Evolutionary conservation across 129 eudicot genomes (phyloP).

Genomic region (Silybum marianum): DNA sequence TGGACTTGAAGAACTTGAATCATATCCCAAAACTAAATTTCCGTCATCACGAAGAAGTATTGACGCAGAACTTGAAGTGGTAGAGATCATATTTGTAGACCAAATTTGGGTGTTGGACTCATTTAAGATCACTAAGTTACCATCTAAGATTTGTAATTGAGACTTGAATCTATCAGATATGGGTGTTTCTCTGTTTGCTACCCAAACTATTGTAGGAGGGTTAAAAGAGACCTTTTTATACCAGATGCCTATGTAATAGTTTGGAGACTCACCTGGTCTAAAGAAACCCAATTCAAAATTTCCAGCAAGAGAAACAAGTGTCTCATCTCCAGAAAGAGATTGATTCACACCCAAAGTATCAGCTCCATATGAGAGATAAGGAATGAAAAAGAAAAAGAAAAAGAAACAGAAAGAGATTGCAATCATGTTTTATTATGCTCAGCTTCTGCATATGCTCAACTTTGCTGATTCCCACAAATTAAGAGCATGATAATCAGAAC

Average conservation of each 20-base stretch:
- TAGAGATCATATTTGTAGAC: conserved; percentile 45
- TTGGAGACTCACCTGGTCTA: conserved; percentile 43
- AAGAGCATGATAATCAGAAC: neutral
- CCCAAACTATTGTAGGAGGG: conserved; percentile 48
- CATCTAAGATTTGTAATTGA: conserved; percentile 35
- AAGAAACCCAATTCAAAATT: conserved; percentile 59
- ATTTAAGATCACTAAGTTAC: conserved; percentile 44
- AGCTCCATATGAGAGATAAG: neutral
- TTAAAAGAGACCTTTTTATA: neutral
- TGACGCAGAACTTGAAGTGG: conserved; percentile 10
- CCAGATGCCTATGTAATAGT: conserved; percentile 59
- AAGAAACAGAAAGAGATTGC: neutral
- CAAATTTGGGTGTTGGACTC: conserved; percentile 37
- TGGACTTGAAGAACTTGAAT: neutral
- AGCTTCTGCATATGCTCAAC: neutral
- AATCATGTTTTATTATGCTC: conserved; percentile 7
- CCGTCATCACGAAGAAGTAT: conserved; percentile 50
- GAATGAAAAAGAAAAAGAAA: neutral
- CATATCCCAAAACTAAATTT: conserved; percentile 46
- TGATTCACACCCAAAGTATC: conserved; percentile 34
- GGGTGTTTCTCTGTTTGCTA: conserved; percentile 63
- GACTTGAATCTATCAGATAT: conserved; percentile 34
- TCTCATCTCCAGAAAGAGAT: conserved; percentile 42
- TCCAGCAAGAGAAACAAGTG: conserved; percentile 29
- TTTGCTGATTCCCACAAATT: neutral